Evolutionary conservation across 2,329 filamentous ascomycete genomes (phyloP), one percentile per base, ranked within the genome.

Genomic region (Zalaria sp.): DNA sequence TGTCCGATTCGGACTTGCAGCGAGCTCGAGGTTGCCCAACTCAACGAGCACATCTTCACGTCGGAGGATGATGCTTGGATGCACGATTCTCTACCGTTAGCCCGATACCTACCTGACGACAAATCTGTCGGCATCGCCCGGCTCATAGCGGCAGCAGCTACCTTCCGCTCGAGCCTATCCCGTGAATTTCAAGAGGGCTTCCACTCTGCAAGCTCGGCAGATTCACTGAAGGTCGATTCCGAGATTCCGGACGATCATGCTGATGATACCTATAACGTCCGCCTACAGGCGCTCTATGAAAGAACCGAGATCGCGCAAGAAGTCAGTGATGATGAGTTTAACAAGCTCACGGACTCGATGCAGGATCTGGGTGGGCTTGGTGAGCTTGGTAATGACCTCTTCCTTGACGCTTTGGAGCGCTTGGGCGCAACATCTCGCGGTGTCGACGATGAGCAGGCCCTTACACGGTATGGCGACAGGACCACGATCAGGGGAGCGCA

Each of bases 1-100:
- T 82, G 84, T 3, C 78, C 83, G 3, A 72, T 96, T 40, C 73
- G 89, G 47, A 77, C 81, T 53, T 93, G 84, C 63, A 91, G 80
- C 57, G 69, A 73, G 38, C 65, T 89, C 10, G 91, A 98, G 59
- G 66, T 77, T 77, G 4, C 69, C 7, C 73, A 74, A 48, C 72
- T 88, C 52, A 95, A 93, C 51, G 57, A 62, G 29, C 54, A 62
- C 25, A 60, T 62, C 5, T 66, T 72, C 57, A 34, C 39, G 4
- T 38, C 41, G 6, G 44, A 50, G 6, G 50, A 53, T n/a, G 53
- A 55, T 18, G 34, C 31, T 57, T 27, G 36, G 46, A 46, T 45
- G 40, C 42, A 37, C 41, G 50, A 43, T 37, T 54, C 34, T 11
- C 49, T 41, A 46, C 50, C 34, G 41, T 49, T 41, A 42, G 50